These are phyloP conservation scores for Nemania sp. DNA, from an alignment of 2,329 filamentous ascomycete species.

Conservation along the genomic window DNA sequence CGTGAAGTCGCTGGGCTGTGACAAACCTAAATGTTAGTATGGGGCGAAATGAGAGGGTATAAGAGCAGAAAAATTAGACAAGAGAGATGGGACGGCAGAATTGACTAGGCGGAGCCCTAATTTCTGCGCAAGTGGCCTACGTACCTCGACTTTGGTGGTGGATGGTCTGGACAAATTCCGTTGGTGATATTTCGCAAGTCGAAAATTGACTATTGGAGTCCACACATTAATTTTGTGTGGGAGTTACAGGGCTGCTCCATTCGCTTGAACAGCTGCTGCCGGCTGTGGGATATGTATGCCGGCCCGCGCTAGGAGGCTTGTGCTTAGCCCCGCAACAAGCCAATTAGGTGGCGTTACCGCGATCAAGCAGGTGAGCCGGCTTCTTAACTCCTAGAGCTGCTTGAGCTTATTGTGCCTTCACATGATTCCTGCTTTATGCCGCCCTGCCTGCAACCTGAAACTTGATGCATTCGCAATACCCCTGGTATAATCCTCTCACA, in stretches of 20 bases:
- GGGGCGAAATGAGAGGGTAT: too few species aligned
- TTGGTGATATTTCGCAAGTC: constrained; percentile 24
- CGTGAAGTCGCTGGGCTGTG: constrained; percentile 47
- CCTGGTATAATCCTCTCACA: too few species aligned
- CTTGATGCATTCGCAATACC: too few species aligned
- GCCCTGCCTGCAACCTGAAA: too few species aligned
- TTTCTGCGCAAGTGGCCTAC: constrained; percentile 16
- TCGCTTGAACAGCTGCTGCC: constrained; percentile 10
- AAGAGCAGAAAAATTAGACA: neutral
- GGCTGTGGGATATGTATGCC: constrained; percentile 4
- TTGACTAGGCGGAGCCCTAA: constrained; percentile 1
- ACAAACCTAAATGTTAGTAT: constrained; percentile 27
- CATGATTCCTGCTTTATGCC: too few species aligned
- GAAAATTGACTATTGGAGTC: constrained; percentile 28
- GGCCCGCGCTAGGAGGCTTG: neutral
- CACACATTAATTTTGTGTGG: constrained; percentile 40
- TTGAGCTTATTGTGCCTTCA: too few species aligned
- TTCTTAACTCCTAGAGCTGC: too few species aligned
- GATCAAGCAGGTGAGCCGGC: too few species aligned
- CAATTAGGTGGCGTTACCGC: too few species aligned
- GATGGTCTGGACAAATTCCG: constrained; percentile 30
- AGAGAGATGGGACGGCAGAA: neutral
- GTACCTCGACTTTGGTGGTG: constrained; percentile 38
- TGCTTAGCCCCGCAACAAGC: too few species aligned
- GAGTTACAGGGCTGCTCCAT: constrained; percentile 38